Percentiles rank a stretch among this genome's conserved stretches.
phyloP scores from a whole-genome alignment of 192 early-diverging fungal species.

The Coemansia furcata region DNA sequence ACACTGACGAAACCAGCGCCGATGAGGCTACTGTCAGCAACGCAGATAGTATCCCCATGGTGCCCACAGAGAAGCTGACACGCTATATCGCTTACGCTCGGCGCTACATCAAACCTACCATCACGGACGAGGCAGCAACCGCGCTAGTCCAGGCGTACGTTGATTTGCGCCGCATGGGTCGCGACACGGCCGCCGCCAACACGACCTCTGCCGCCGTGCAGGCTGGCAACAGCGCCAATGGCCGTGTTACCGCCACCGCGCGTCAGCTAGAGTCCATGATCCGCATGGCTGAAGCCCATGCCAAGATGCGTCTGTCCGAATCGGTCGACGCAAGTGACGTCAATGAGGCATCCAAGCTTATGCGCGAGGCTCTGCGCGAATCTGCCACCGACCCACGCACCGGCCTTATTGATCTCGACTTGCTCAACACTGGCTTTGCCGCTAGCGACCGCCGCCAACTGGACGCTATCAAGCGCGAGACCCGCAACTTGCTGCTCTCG shows the following conservation, averaged over 20 bases:
- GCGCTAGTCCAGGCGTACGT: slow-evolving; percentile 81
- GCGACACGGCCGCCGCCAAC: slow-evolving; percentile 16
- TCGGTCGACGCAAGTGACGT: slow-evolving; percentile 81
- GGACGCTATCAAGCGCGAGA: slow-evolving; percentile 48
- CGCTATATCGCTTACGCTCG: slow-evolving; percentile 92
- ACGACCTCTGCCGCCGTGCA: slow-evolving; percentile 45
- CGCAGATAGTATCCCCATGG: neutral
- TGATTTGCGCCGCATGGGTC: slow-evolving; percentile 74
- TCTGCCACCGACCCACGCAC: slow-evolving; percentile 92
- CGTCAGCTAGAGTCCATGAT: slow-evolving; percentile 98
- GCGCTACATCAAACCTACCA: slow-evolving; percentile 67
- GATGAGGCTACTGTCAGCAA: slow-evolving; percentile 5
- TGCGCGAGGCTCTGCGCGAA: slow-evolving; percentile 86
- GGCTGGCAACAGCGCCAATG: slow-evolving; percentile 35
- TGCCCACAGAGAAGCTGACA: slow-evolving; percentile 79
- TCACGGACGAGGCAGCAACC: slow-evolving; percentile 75
- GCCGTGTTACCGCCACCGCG: slow-evolving; percentile 86
- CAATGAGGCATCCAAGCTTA: slow-evolving; percentile 81
- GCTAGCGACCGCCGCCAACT: slow-evolving; percentile 66
- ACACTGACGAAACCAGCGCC: slow-evolving; percentile 55
- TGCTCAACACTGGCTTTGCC: slow-evolving; percentile 85
- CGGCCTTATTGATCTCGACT: slow-evolving; percentile 90
- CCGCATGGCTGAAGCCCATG: slow-evolving; percentile 89
- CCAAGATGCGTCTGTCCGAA: slow-evolving; percentile 79
- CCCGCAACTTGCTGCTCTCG: slow-evolving; percentile 33